A percentile compares a stretch with the other conserved stretches of the same genome.
Evolutionary conservation across 2,329 filamentous ascomycete genomes (phyloP).

Genomic region (Diatrype stigma): DNA sequence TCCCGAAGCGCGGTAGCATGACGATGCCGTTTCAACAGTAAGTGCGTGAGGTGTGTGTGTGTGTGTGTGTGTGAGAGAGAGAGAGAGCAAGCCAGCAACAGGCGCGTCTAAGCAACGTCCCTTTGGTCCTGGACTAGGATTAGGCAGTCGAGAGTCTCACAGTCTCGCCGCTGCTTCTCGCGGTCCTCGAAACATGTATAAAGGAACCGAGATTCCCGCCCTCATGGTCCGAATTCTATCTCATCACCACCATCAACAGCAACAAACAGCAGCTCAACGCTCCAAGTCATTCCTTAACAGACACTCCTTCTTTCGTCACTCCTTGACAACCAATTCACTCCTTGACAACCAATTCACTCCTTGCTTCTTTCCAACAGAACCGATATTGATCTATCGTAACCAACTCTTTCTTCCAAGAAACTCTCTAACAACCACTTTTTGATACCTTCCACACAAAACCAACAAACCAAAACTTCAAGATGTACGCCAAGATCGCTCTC

Average conservation of each 20-base stretch:
- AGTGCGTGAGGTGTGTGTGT: neutral
- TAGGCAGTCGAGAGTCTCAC: neutral
- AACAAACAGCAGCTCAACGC: neutral
- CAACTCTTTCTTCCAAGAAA: too few relatives aligned
- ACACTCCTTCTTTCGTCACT: neutral
- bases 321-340: neutral
- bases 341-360: neutral
- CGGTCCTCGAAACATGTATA: neutral
- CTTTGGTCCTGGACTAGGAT: neutral
- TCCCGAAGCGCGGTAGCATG: neutral
- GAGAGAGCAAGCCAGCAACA: too few relatives aligned
- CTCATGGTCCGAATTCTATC: neutral
- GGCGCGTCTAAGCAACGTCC: neutral
- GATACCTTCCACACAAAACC: neutral
- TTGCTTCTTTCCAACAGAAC: too few relatives aligned
- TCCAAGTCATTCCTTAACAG: neutral
- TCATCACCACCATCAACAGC: neutral
- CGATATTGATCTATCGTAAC: too few relatives aligned
- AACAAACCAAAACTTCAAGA: neutral
- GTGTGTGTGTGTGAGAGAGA: too few relatives aligned
- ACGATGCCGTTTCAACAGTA: neutral
- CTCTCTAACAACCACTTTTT: neutral
- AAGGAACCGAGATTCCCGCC: neutral
- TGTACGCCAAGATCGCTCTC: neutral
- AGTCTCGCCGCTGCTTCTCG: too few relatives aligned